Conservation (phyloP, 1,284 basidiomycete species). For the Hemileia vastatrix region DNA sequence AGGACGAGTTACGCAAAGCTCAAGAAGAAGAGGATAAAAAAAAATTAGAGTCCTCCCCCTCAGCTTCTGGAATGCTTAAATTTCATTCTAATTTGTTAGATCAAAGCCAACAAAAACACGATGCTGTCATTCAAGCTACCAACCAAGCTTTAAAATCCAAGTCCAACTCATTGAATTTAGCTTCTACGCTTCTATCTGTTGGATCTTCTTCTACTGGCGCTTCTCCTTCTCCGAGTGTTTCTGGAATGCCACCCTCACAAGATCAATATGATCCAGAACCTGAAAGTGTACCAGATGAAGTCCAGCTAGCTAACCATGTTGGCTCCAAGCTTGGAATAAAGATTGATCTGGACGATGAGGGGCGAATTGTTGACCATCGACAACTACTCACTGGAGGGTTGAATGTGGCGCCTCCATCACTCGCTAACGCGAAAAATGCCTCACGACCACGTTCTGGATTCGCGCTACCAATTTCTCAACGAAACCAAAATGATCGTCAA, state of each 20-base stretch:
- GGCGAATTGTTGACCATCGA: slow-evolving; percentile 91
- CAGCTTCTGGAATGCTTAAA: slow-evolving; percentile 30
- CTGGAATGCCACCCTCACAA: slow-evolving; percentile 11
- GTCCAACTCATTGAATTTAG: slow-evolving; percentile 5
- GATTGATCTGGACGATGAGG: slow-evolving; percentile 96
- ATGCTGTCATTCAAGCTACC: slow-evolving; percentile 33
- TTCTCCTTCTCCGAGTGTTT: slow-evolving; percentile 16
- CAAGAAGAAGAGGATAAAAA: slow-evolving; percentile 79
- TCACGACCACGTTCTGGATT: slow-evolving; percentile 19
- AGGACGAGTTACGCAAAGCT: slow-evolving; percentile 77
- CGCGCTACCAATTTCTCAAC: slow-evolving; percentile 15
- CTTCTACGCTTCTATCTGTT: background rate
- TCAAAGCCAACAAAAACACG: slow-evolving; percentile 26
- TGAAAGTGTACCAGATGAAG: slow-evolving; percentile 58
- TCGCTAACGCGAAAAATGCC: slow-evolving; percentile 13
- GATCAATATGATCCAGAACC: slow-evolving; percentile 51
- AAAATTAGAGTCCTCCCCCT: slow-evolving; percentile 56
- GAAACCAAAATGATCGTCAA: slow-evolving; percentile 12
- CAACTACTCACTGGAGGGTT: slow-evolving; percentile 82
- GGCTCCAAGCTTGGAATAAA: slow-evolving; percentile 65
- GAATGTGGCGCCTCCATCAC: slow-evolving; percentile 54
- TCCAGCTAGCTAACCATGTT: slow-evolving; percentile 56
- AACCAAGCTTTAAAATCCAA: background rate
- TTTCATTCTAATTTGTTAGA: slow-evolving; percentile 35
- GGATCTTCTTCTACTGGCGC: background rate